Evolutionary conservation across 768 basidiomycete species (phyloP).

Genomic region (Lyophyllum atratum): DNA sequence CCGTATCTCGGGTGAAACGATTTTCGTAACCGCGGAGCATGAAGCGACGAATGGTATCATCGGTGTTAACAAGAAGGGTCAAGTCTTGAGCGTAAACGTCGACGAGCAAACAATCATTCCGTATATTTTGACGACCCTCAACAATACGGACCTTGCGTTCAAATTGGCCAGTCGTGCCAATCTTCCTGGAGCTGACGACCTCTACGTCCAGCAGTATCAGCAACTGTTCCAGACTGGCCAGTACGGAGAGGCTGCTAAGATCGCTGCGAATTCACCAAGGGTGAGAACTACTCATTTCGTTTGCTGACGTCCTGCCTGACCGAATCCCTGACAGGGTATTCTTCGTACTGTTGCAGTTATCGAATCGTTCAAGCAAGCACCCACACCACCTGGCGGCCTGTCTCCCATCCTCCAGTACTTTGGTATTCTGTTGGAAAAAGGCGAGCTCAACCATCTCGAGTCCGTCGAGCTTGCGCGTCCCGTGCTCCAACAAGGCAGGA

Average conservation of each 20-base stretch:
- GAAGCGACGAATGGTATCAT: conserved; percentile 95
- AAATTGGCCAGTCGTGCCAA: conserved; percentile 96
- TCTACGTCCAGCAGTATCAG: conserved; percentile 94
- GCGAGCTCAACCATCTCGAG: conserved; percentile 95
- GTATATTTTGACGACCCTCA: conserved; percentile 90
- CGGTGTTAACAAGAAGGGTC: conserved; percentile 99
- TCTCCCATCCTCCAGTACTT: conserved; percentile 99
- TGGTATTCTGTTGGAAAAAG: conserved; percentile 97
- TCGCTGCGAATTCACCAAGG: conserved; percentile 95
- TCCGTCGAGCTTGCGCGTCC: conserved; percentile 95
- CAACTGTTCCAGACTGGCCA: conserved; percentile 87
- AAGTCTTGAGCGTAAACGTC: conserved; percentile 94
- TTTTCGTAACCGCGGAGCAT: conserved; percentile 97
- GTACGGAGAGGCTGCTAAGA: conserved; percentile 92
- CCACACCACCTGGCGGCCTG: conserved; percentile 85
- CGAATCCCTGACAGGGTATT: conserved; percentile 58
- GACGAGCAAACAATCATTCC: conserved; percentile 97
- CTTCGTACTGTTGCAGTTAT: conserved; percentile 94
- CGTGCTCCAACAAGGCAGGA: conserved; percentile 93
- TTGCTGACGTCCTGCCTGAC: conserved; percentile 4
- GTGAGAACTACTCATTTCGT: conserved; percentile 43
- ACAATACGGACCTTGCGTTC: conserved; percentile 97
- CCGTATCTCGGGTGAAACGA: conserved; percentile 98
- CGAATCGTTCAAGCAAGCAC: conserved; percentile 95
- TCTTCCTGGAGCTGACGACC: conserved; percentile 95